Conservation (phyloP, 2,329 filamentous ascomycete genomes). For the Claviceps sp. region DNA sequence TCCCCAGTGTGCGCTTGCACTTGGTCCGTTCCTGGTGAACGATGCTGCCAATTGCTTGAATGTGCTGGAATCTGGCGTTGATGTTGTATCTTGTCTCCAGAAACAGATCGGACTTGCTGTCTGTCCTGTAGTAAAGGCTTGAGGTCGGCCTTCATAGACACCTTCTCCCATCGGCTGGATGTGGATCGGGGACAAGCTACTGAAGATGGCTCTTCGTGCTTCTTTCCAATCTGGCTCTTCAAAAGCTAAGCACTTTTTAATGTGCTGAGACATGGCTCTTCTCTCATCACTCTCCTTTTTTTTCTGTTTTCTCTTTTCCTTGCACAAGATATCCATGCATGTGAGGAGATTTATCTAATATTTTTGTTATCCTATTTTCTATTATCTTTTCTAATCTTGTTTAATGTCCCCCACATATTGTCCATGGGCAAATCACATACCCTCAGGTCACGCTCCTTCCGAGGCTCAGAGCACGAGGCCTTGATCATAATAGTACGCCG, state of each 20-base stretch:
- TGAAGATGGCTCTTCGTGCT: background rate
- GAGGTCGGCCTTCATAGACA: no score
- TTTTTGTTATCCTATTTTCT: background rate
- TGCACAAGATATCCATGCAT: background rate
- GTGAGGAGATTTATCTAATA: background rate
- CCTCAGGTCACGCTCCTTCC: background rate
- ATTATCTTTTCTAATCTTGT: background rate
- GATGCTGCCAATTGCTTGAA: background rate
- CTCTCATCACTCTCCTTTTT: background rate
- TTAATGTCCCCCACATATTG: background rate
- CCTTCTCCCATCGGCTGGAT: no score
- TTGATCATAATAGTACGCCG: background rate
- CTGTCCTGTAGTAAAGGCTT: background rate
- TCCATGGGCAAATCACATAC: background rate
- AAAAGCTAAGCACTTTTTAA: background rate
- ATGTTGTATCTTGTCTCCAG: background rate
- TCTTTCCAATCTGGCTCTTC: background rate
- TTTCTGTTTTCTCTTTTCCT: background rate
- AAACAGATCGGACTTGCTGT: background rate
- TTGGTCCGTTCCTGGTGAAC: background rate
- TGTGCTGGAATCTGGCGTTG: background rate
- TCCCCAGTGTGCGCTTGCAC: background rate
- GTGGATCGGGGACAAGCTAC: no score
- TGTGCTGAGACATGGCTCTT: background rate
- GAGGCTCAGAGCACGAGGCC: background rate